A percentile compares a stretch with the other conserved stretches of the same genome.
These are phyloP conservation scores for Zymoseptoria ardabiliae DNA, from an alignment of 2,329 filamentous ascomycete genomes.

Conservation along the genomic window DNA sequence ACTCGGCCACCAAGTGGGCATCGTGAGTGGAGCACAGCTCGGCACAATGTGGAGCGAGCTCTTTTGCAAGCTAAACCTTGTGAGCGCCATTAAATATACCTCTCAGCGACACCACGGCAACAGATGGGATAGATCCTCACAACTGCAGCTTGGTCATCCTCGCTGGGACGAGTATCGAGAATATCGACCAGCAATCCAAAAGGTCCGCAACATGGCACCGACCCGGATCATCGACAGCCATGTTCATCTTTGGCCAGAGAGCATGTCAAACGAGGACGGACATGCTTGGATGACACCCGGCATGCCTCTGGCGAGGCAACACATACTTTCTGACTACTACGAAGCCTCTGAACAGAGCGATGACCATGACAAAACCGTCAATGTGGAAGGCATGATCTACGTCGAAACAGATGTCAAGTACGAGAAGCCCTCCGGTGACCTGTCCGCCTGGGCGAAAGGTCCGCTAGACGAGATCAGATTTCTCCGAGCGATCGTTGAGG, in stretches of 20 bases:
- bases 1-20: not conserved
- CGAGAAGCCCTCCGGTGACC: conserved; percentile 11
- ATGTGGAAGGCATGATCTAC: conserved; percentile 63
- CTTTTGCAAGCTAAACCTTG: not conserved
- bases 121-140: not conserved
- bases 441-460: conserved; percentile 53
- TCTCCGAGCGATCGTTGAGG: conserved; percentile 58
- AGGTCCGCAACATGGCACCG: conserved; percentile 19
- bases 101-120: not conserved
- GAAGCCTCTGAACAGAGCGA: conserved; percentile 15
- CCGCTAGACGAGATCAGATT: conserved; percentile 67
- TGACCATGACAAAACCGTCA: conserved; percentile 34
- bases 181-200: not conserved
- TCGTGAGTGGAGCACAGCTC: not conserved
- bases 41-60: not conserved
- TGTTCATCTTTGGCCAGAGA: conserved; percentile 75
- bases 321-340: conserved; percentile 41
- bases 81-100: not conserved
- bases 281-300: conserved; percentile 62
- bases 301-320: conserved; percentile 54
- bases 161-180: not conserved
- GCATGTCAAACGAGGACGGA: conserved; percentile 51
- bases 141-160: not conserved
- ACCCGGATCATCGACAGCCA: conserved; percentile 71
- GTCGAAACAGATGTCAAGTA: conserved; percentile 68